Evolutionary conservation across 2,329 filamentous ascomycete genomes (phyloP).

Genomic region (Pezicula carpinea): DNA sequence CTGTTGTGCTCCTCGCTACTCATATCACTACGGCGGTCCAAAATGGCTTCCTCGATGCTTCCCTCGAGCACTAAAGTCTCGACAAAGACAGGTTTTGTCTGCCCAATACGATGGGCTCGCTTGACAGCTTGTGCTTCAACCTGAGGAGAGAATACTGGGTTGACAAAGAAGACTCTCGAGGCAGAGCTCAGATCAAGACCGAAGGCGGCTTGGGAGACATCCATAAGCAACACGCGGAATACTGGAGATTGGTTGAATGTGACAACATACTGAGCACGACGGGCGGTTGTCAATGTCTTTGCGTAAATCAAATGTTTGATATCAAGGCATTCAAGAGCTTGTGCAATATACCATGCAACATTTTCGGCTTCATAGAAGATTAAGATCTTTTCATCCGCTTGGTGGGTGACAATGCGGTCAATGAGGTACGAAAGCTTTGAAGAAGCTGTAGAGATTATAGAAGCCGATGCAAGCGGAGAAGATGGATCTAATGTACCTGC

Average conservation of each 20-base stretch:
- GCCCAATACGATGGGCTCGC: conserved; percentile 81
- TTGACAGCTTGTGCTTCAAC: conserved; percentile 90
- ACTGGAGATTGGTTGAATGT: conserved; percentile 56
- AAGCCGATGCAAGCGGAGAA: conserved; percentile 30
- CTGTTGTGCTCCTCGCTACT: conserved; percentile 58
- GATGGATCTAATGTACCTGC: conserved; percentile 10
- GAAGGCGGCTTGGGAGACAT: conserved; percentile 82
- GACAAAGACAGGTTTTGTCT: conserved; percentile 72
- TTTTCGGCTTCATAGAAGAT: conserved; percentile 92
- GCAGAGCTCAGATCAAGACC: conserved; percentile 82
- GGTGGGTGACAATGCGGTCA: conserved; percentile 63
- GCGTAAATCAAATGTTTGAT: conserved; percentile 64
- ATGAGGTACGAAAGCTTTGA: conserved; percentile 85
- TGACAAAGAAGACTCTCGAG: conserved; percentile 83
- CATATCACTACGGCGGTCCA: conserved; percentile 70
- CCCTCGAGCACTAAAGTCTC: conserved; percentile 78
- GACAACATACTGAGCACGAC: conserved; percentile 70
- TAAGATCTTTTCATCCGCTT: conserved; percentile 76
- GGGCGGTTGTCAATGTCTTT: conserved; percentile 52
- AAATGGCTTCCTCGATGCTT: conserved; percentile 81
- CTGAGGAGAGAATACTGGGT: conserved; percentile 78
- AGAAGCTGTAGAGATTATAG: conserved; percentile 71
- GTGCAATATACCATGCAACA: conserved; percentile 78
- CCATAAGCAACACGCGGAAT: conserved; percentile 74
- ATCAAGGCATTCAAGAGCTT: conserved; percentile 70